Conservation (phyloP, 2,329 filamentous ascomycete genomes). For the Fonsecaea pugnacius region DNA sequence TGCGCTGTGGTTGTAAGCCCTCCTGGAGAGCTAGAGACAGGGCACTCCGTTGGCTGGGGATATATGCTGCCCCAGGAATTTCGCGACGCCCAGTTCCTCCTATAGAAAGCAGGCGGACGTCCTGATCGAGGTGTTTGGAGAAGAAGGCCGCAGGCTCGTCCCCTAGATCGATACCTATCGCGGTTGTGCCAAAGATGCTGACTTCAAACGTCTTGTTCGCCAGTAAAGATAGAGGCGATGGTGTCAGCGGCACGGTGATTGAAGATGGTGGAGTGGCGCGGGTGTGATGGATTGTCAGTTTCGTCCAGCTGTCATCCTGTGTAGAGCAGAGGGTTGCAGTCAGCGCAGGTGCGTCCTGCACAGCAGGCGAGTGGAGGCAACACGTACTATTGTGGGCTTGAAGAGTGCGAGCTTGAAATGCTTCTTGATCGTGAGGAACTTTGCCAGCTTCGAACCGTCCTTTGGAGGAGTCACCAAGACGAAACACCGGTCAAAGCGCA, state of each 20-base stretch:
- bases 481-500: constrained; percentile 36
- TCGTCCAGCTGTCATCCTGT: constrained; percentile 35
- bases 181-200: constrained; percentile 36
- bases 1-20: constrained; percentile 34
- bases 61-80: constrained; percentile 36
- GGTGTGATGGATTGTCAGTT: constrained; percentile 34
- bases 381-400: constrained; percentile 29
- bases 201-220: constrained; percentile 33
- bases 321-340: neutral
- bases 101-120: constrained; percentile 34
- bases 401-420: constrained; percentile 35
- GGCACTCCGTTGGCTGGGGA: constrained; percentile 33
- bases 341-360: neutral
- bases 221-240: constrained; percentile 33
- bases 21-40: constrained; percentile 33
- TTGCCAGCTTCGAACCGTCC: constrained; percentile 30
- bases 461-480: constrained; percentile 34
- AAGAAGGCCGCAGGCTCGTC: constrained; percentile 34
- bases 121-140: constrained; percentile 33
- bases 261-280: constrained; percentile 27
- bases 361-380: neutral
- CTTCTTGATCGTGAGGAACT: constrained; percentile 36
- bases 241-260: constrained; percentile 34
- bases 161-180: constrained; percentile 35
- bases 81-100: constrained; percentile 36